phyloP scores from a whole-genome alignment of 805 yeast genomes.

The Lachancea dasiensis region DNA sequence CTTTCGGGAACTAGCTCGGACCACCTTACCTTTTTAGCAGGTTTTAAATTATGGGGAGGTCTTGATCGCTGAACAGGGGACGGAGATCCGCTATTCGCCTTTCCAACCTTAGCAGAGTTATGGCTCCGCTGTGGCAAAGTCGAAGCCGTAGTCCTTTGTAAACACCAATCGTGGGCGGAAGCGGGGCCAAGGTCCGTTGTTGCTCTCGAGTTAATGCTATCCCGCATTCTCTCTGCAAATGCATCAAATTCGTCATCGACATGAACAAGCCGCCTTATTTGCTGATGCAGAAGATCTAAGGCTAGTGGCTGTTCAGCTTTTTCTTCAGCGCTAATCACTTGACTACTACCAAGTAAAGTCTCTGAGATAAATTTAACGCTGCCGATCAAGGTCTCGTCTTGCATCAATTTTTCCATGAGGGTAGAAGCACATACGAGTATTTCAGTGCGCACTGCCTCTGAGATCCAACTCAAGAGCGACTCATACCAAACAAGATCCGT shows the following conservation, averaged over 20 bases:
- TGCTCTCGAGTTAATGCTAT: neutral
- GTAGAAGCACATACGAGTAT: slow-evolving; percentile 51
- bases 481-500: slow-evolving; percentile 40
- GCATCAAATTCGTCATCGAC: slow-evolving; percentile 35
- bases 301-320: neutral
- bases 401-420: slow-evolving; percentile 44
- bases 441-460: slow-evolving; percentile 46
- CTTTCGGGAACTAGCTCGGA: slow-evolving; percentile 20
- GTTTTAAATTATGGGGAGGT: slow-evolving; percentile 12
- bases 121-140: slow-evolving; percentile 1
- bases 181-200: slow-evolving; percentile 13
- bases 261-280: slow-evolving; percentile 28
- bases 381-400: slow-evolving; percentile 23
- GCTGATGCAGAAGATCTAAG: slow-evolving; percentile 20
- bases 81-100: slow-evolving; percentile 11
- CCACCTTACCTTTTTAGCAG: slow-evolving; percentile 43
- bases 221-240: slow-evolving; percentile 23
- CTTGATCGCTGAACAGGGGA: slow-evolving; percentile 8
- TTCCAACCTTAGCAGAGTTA: slow-evolving; percentile 11
- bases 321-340: neutral
- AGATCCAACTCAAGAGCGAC: slow-evolving; percentile 37
- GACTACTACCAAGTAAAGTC: slow-evolving; percentile 4
- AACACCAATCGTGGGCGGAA: slow-evolving; percentile 7
- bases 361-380: slow-evolving; percentile 23
- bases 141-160: slow-evolving; percentile 1